Evolutionary conservation across 352 stramenopile genomes (phyloP).

Genomic region (Pythium rishiriense): DNA sequence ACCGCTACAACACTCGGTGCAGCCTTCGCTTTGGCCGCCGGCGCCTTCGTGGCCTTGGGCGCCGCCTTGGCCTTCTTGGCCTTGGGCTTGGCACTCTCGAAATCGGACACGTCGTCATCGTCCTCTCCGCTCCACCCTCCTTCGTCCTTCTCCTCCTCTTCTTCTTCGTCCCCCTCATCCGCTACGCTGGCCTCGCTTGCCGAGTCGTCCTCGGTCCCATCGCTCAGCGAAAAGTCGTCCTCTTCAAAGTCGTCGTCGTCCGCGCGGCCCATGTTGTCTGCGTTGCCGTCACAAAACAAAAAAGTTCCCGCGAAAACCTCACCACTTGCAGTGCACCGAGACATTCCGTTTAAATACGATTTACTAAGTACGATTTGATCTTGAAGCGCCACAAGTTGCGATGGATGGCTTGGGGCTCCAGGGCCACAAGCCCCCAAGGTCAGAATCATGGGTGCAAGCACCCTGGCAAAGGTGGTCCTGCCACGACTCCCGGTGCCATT

Average conservation of each 20-base stretch:
- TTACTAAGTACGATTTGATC: not conserved
- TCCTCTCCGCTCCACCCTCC: conserved; percentile 29
- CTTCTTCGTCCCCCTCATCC: conserved; percentile 21
- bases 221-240: conserved; percentile 63
- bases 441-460: not conserved
- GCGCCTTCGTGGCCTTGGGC: conserved; percentile 8
- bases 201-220: conserved; percentile 42
- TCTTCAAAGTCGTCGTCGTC: conserved; percentile 39
- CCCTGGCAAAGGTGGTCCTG: too few relatives aligned
- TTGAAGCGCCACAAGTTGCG: not conserved
- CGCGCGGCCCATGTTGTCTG: conserved; percentile 10
- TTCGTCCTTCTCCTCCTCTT: conserved; percentile 36
- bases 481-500: too few relatives aligned
- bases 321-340: too few relatives aligned
- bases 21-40: not conserved
- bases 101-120: conserved; percentile 37
- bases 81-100: conserved; percentile 32
- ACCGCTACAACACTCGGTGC: not conserved
- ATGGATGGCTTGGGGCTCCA: not conserved
- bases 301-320: conserved; percentile 7
- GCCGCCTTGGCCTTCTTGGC: conserved; percentile 20
- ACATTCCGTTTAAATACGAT: too few relatives aligned
- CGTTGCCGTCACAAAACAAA: too few relatives aligned
- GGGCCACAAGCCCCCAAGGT: not conserved
- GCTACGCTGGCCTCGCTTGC: conserved; percentile 32